These are phyloP conservation scores for Acmispon strigosus DNA, from an alignment of 306 rosid species.

Conservation along the genomic window DNA sequence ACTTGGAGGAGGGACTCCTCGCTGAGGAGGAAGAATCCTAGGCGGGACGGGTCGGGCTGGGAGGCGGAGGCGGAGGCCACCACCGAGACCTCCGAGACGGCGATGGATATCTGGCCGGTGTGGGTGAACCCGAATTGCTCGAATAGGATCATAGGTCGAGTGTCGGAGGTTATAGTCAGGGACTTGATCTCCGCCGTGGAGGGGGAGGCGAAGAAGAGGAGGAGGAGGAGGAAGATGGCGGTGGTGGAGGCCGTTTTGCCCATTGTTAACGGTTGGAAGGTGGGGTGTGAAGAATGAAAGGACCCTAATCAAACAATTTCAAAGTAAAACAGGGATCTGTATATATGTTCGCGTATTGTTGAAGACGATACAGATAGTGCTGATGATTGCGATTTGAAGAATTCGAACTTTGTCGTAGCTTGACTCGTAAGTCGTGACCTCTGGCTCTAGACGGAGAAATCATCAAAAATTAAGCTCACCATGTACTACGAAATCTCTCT, in stretches of 20 bases:
- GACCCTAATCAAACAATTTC: not conserved
- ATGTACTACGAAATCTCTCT: too few relatives aligned
- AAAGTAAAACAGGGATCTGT: not conserved
- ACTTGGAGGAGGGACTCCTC: conserved; percentile 82
- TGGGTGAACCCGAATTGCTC: conserved; percentile 92
- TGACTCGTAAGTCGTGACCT: not conserved
- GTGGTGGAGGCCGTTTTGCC: conserved; percentile 19
- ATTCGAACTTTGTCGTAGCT: not conserved
- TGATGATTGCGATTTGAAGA: not conserved
- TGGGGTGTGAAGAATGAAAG: not conserved
- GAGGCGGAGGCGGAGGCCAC: not conserved
- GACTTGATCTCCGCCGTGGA: conserved; percentile 74
- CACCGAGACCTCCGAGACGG: conserved; percentile 50
- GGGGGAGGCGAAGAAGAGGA: conserved; percentile 16
- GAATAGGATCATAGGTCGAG: conserved; percentile 69
- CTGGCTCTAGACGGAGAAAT: not conserved
- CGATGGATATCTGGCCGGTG: conserved; percentile 53
- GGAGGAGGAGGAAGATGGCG: conserved; percentile 26
- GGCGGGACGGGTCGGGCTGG: conserved; percentile 32
- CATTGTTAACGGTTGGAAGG: conserved; percentile 23
- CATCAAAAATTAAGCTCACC: too few relatives aligned
- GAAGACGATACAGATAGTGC: not conserved
- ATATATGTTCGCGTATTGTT: not conserved
- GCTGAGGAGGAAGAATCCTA: conserved; percentile 83
- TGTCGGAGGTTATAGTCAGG: conserved; percentile 57